A percentile compares a stretch with the other conserved stretches of the same genome.
phyloP scores from a whole-genome alignment of 371 early-diverging fungal species.

The Dichotomocladium elegans region DNA sequence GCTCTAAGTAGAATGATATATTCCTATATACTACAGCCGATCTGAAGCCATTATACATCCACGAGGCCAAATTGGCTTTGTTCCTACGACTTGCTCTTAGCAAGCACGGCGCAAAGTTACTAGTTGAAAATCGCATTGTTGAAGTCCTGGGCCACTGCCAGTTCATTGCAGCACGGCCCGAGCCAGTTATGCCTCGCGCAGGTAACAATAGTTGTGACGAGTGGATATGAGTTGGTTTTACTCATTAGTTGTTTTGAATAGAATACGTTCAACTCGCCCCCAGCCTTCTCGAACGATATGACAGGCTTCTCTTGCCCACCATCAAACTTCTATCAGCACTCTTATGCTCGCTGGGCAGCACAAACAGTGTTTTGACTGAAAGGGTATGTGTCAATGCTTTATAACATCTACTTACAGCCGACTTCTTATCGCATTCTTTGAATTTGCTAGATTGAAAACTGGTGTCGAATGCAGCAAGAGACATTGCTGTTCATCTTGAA shows the following conservation, averaged over 20 bases:
- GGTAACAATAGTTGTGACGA: too few relatives aligned
- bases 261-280: background rate
- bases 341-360: slow-evolving; percentile 47
- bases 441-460: slow-evolving; percentile 58
- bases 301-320: slow-evolving; percentile 58
- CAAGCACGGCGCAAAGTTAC: slow-evolving; percentile 69
- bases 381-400: slow-evolving; percentile 22
- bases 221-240: too few relatives aligned
- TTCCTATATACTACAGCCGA: slow-evolving; percentile 27
- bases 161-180: slow-evolving; percentile 35
- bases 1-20: background rate
- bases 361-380: slow-evolving; percentile 40
- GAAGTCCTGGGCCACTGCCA: slow-evolving; percentile 75
- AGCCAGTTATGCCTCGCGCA: background rate
- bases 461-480: slow-evolving; percentile 60
- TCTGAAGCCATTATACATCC: slow-evolving; percentile 62
- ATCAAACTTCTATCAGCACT: slow-evolving; percentile 59
- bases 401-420: background rate
- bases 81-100: slow-evolving; percentile 74
- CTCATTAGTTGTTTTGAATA: too few relatives aligned
- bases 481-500: slow-evolving; percentile 56
- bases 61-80: slow-evolving; percentile 81
- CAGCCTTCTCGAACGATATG: slow-evolving; percentile 45
- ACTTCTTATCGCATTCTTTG: too few relatives aligned
- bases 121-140: slow-evolving; percentile 72